These are phyloP conservation scores for Arthrobotrys sinensis DNA, from an alignment of 2,329 filamentous ascomycete genomes.

Conservation along the genomic window DNA sequence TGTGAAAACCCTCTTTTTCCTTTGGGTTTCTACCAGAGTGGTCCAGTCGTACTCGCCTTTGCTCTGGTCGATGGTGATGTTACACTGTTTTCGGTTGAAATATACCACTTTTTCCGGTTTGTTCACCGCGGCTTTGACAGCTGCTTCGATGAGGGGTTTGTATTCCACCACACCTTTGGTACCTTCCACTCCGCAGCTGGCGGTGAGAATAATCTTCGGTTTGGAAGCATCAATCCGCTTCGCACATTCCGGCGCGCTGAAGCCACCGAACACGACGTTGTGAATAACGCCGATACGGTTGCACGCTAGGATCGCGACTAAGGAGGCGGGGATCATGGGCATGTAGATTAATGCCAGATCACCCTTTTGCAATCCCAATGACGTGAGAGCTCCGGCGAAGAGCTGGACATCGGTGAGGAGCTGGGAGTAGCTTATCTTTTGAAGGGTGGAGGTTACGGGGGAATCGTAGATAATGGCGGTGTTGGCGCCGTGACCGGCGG, in stretches of 20 bases:
- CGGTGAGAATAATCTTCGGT: slow-evolving; percentile 84
- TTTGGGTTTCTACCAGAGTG: slow-evolving; percentile 77
- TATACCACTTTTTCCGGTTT: slow-evolving; percentile 80
- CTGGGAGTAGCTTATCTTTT: slow-evolving; percentile 80
- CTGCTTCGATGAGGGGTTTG: slow-evolving; percentile 81
- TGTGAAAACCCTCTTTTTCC: slow-evolving; percentile 73
- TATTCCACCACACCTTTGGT: slow-evolving; percentile 77
- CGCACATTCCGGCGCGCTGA: slow-evolving; percentile 83
- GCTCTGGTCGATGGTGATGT: slow-evolving; percentile 79
- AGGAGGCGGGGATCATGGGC: slow-evolving; percentile 93
- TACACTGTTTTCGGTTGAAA: slow-evolving; percentile 85
- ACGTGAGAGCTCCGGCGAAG: slow-evolving; percentile 83
- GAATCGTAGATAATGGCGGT: slow-evolving; percentile 90
- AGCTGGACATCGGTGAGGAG: slow-evolving; percentile 85
- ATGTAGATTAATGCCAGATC: slow-evolving; percentile 95
- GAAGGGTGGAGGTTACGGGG: slow-evolving; percentile 82
- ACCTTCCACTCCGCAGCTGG: slow-evolving; percentile 92
- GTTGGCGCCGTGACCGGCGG: slow-evolving; percentile 79
- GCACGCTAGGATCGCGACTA: slow-evolving; percentile 88
- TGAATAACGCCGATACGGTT: slow-evolving; percentile 88
- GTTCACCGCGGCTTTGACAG: slow-evolving; percentile 74
- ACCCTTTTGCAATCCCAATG: slow-evolving; percentile 85
- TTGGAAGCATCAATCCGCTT: slow-evolving; percentile 88
- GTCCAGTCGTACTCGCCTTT: slow-evolving; percentile 85
- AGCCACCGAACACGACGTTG: slow-evolving; percentile 93